These are phyloP conservation scores for Metarhizium anisopliae DNA, from an alignment of 2,329 filamentous ascomycete genomes.

Conservation along the genomic window DNA sequence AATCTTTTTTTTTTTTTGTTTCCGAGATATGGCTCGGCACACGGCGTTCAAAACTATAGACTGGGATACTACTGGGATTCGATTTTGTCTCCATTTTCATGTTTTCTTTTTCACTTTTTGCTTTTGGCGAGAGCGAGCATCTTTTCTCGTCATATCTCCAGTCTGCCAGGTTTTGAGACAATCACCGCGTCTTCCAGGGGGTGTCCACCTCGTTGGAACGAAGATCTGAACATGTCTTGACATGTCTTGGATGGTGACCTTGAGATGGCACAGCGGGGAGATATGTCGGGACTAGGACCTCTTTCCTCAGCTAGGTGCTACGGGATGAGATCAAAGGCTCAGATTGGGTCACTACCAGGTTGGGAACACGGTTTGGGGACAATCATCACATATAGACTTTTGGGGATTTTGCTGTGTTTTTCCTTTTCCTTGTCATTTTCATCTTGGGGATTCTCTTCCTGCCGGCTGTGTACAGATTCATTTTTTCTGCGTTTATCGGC, in stretches of 20 bases:
- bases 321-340: not conserved
- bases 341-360: not conserved
- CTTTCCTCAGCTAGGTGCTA: not conserved
- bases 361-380: constrained; percentile 2
- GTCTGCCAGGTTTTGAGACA: constrained; percentile 9
- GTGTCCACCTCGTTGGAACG: constrained; percentile 17
- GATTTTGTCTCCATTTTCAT: constrained; percentile 5
- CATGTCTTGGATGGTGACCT: constrained; percentile 20
- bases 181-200: not conserved
- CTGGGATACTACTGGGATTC: constrained; percentile 9
- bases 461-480: no score
- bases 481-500: not conserved
- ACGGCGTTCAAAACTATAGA: constrained; percentile 26
- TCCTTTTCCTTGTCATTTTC: not conserved
- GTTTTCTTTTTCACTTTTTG: constrained; percentile 3
- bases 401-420: constrained; percentile 4
- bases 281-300: constrained; percentile 1
- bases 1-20: constrained; percentile 1
- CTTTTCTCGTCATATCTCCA: constrained; percentile 9
- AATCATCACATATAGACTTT: constrained; percentile 10
- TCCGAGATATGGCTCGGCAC: constrained; percentile 12
- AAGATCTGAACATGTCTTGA: constrained; percentile 17
- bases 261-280: not conserved
- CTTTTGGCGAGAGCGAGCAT: constrained; percentile 2
- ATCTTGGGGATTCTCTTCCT: not conserved